Evolutionary conservation across 129 eudicot species (phyloP).

Genomic region (Flaveria brownii): DNA sequence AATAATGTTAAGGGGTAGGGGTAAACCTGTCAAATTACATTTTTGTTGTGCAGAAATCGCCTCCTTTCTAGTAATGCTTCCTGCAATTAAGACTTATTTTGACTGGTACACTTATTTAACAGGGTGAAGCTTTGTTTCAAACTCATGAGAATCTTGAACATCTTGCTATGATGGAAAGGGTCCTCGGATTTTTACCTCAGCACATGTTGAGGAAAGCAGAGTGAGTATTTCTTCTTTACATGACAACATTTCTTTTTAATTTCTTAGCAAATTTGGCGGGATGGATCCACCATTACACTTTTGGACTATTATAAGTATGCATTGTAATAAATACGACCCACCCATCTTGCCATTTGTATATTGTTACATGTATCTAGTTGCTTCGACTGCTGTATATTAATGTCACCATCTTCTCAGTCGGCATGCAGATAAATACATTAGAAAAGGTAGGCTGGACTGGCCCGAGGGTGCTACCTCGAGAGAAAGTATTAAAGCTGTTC

Average conservation of each 20-base stretch:
- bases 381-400: neutral
- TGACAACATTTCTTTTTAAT: neutral
- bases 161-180: constrained; percentile 92
- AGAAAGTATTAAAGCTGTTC: constrained; percentile 67
- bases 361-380: neutral
- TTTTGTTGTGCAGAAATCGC: neutral
- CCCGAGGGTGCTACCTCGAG: constrained; percentile 75
- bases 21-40: neutral
- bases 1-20: neutral
- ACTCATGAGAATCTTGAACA: constrained; percentile 82
- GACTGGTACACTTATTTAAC: constrained; percentile 7
- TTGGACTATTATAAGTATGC: neutral
- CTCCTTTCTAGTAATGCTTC: neutral
- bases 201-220: constrained; percentile 67
- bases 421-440: constrained; percentile 59
- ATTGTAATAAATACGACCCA: neutral
- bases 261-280: neutral
- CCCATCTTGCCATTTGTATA: neutral
- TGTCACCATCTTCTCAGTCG: constrained; percentile 38
- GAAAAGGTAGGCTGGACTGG: constrained; percentile 66
- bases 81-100: neutral
- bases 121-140: constrained; percentile 87
- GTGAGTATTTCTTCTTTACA: constrained; percentile 33
- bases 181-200: constrained; percentile 65
- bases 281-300: neutral